Base-by-base conservation (phyloP, 768 basidiomycete species). In the Lentinula raphanica region DNA sequence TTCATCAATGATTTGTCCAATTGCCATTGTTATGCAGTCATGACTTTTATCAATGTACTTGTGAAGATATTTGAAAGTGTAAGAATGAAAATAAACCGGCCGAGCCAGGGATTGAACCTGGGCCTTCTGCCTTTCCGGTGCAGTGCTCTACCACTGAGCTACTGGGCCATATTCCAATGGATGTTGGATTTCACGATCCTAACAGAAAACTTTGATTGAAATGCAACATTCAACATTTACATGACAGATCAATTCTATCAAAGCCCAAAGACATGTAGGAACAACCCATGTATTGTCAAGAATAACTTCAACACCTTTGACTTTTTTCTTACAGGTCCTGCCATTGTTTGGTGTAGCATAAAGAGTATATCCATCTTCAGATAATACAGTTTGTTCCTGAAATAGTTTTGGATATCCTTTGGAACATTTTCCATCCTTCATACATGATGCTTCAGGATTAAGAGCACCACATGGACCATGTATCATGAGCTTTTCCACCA, bases 41-140 rank as follows among this genome's bases (percentile, higher is more conserved):
- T n/a, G n/a, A n/a, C n/a, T n/a, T n/a, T n/a, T n/a, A n/a, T n/a
- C 67, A 19, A 80, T 66, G 62, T 81, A 81, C 63, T 82, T 81
- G 66, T 72, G 70, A 17, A 74, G 63, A 53, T 83, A 83, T 54
- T 80, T 79, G n/a, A n/a, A n/a, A n/a, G n/a, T n/a, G n/a, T n/a
- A n/a, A n/a, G n/a, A n/a, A n/a, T n/a, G n/a, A n/a, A n/a, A n/a
- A n/a, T n/a, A n/a, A n/a, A n/a, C n/a, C n/a, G n/a, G n/a, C n/a
- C n/a, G n/a, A n/a, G n/a, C n/a, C n/a, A n/a, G n/a, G n/a, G n/a
- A n/a, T n/a, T n/a, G n/a, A n/a, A n/a, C n/a, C n/a, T n/a, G n/a
- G n/a, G n/a, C n/a, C n/a, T n/a, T n/a, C n/a, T n/a, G n/a, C n/a
- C n/a, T n/a, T n/a, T n/a, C n/a, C n/a, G n/a, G n/a, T n/a, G n/a